Evolutionary conservation across 2,329 filamentous ascomycete genomes (phyloP).

Genomic region (Aspergillus flavus): DNA sequence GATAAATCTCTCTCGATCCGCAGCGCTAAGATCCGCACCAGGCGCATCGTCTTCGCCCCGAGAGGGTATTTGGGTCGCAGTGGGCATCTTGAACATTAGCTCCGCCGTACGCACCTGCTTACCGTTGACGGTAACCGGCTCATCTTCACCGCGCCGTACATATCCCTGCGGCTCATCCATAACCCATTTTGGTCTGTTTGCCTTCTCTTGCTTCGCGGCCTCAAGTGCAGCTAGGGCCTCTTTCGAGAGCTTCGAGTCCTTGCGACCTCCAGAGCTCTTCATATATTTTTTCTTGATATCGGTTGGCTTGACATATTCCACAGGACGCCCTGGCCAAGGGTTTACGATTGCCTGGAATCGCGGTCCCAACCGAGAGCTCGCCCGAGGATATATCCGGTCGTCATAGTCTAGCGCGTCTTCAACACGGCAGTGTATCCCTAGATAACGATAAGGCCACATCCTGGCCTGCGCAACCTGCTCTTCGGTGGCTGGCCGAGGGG

Average conservation of each 20-base stretch:
- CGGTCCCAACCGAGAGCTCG: slow-evolving; percentile 87
- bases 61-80: slow-evolving; percentile 50
- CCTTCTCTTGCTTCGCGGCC: slow-evolving; percentile 75
- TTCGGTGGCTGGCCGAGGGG: slow-evolving; percentile 67
- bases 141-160: slow-evolving; percentile 79
- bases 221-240: slow-evolving; percentile 79
- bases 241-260: slow-evolving; percentile 75
- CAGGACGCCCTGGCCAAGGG: slow-evolving; percentile 81
- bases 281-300: slow-evolving; percentile 79
- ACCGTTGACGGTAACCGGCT: slow-evolving; percentile 60
- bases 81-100: slow-evolving; percentile 76
- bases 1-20: slow-evolving; percentile 60
- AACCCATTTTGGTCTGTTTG: slow-evolving; percentile 87
- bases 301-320: slow-evolving; percentile 86
- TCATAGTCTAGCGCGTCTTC: slow-evolving; percentile 97
- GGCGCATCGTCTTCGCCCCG: slow-evolving; percentile 47
- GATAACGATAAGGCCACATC: slow-evolving; percentile 93
- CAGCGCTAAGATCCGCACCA: slow-evolving; percentile 36
- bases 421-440: slow-evolving; percentile 92
- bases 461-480: slow-evolving; percentile 92
- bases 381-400: slow-evolving; percentile 93
- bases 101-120: slow-evolving; percentile 76
- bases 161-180: slow-evolving; percentile 90
- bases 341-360: slow-evolving; percentile 86
- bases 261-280: slow-evolving; percentile 66